Conservation (phyloP, 116 monocot species). For the Iris pallida region DNA sequence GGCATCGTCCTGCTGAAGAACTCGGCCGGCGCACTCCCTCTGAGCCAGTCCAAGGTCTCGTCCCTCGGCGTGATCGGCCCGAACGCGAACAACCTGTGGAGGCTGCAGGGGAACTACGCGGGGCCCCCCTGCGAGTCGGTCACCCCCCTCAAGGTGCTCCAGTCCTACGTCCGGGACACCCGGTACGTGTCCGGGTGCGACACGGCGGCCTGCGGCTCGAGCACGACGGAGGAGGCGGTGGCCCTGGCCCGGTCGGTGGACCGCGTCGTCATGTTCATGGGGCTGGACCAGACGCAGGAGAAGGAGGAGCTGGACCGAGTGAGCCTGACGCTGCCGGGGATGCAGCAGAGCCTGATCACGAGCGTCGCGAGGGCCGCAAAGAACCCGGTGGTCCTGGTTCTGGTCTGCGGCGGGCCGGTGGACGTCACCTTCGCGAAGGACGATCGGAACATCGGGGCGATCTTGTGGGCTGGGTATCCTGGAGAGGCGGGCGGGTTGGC, state of each 20-base stretch:
- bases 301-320: slow-evolving; percentile 69
- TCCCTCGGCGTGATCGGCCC: slow-evolving; percentile 80
- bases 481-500: slow-evolving; percentile 86
- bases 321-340: slow-evolving; percentile 61
- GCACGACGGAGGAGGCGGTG: slow-evolving; percentile 44
- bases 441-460: slow-evolving; percentile 47
- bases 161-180: slow-evolving; percentile 39
- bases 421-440: slow-evolving; percentile 69
- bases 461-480: slow-evolving; percentile 92
- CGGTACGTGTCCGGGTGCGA: slow-evolving; percentile 56
- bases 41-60: slow-evolving; percentile 32
- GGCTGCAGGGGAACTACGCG: slow-evolving; percentile 69
- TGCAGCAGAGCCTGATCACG: slow-evolving; percentile 65
- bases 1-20: slow-evolving; percentile 95
- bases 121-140: slow-evolving; percentile 63
- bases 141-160: slow-evolving; percentile 52
- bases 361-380: slow-evolving; percentile 66
- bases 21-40: slow-evolving; percentile 40
- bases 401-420: slow-evolving; percentile 78
- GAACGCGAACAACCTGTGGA: slow-evolving; percentile 53
- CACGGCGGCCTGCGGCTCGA: slow-evolving; percentile 33
- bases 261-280: slow-evolving; percentile 80
- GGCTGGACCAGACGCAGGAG: slow-evolving; percentile 64
- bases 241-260: slow-evolving; percentile 62
- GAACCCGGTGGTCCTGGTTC: slow-evolving; percentile 69